Evolutionary conservation across 768 basidiomycete genomes (phyloP), one percentile per base, ranked within the genome.

Genomic region (Favolaschia claudopus): DNA sequence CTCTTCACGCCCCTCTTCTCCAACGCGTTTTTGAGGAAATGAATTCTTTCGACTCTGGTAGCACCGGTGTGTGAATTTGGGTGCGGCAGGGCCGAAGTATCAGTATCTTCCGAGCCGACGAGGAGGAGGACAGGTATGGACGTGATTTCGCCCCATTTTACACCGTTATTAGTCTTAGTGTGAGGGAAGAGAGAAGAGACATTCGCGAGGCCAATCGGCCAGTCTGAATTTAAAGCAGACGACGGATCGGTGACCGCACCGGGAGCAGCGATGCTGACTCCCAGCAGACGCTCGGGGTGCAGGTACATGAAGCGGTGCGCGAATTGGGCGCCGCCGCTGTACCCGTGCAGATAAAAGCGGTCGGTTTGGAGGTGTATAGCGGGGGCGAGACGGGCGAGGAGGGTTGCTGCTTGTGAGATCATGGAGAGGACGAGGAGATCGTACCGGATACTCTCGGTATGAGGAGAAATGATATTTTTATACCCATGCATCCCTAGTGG

Each of bases 311-410:
- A 70, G 4, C 68, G 64, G 36, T 68, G 69, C 34, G 58, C 68
- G 29, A 70, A 70, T 31, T 70, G 69, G 4, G 59, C 68, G 13
- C 69, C 68, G 4, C 57, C 69, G 55, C 69, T 70, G 34, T 68
- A 71, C 1, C 70, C 70, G 48, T 71, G 66, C 28, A 70, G 24
- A 29, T 52, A 66, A 29, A 71, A 60, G 28, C 57, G 25, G n/a
- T 58, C 58, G 22, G 58, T 64, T 14, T 54, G n/a, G n/a, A n/a
- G n/a, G n/a, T n/a, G n/a, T n/a, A n/a, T n/a, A n/a, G n/a, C n/a
- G n/a, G n/a, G n/a, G n/a, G n/a, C n/a, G n/a, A n/a, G n/a, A n/a
- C n/a, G n/a, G n/a, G n/a, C n/a, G n/a, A n/a, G n/a, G n/a, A 54
- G 56, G 1, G 24, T n/a, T 22, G 45, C 58, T 8, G 68, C 70